phyloP scores from a whole-genome alignment of 768 basidiomycete species.

The Leccinum rimulosum region DNA sequence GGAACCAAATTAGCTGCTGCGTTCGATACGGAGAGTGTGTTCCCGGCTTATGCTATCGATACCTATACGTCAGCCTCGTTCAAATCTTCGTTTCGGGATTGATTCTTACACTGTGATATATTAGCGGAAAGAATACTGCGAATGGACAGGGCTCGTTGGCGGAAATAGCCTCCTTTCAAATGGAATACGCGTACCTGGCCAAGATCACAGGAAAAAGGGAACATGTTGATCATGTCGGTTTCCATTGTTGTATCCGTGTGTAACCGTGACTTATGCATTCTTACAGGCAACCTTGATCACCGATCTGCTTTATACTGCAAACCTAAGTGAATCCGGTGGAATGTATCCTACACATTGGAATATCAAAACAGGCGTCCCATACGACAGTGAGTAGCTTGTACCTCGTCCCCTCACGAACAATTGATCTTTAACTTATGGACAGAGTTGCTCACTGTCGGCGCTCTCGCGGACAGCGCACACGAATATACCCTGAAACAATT shows the following conservation, averaged over 20 bases:
- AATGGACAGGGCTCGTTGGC: slow-evolving; percentile 47
- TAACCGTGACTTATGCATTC: background rate
- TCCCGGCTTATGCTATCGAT: slow-evolving; percentile 71
- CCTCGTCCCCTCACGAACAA: background rate
- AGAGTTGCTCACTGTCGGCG: slow-evolving; percentile 56
- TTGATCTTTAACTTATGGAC: slow-evolving; percentile 1
- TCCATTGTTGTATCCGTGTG: background rate
- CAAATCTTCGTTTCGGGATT: background rate
- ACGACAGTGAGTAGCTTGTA: slow-evolving; percentile 40
- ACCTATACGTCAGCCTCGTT: slow-evolving; percentile 46
- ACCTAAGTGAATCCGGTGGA: slow-evolving; percentile 47
- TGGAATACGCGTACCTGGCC: slow-evolving; percentile 85
- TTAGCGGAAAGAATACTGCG: background rate
- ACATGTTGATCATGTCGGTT: slow-evolving; percentile 54
- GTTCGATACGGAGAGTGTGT: slow-evolving; percentile 66
- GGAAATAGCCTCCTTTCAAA: slow-evolving; percentile 76
- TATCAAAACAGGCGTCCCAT: slow-evolving; percentile 41
- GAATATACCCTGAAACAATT: slow-evolving; percentile 77
- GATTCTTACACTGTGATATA: background rate
- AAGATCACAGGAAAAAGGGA: slow-evolving; percentile 70
- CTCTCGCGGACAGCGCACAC: slow-evolving; percentile 66
- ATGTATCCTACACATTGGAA: slow-evolving; percentile 66
- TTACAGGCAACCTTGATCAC: slow-evolving; percentile 50
- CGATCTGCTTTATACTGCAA: slow-evolving; percentile 42
- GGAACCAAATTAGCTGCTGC: slow-evolving; percentile 64